A percentile compares a stretch with the other conserved stretches of the same genome.
Conservation (phyloP, 306 rosid species). For the Betula pendula region DNA sequence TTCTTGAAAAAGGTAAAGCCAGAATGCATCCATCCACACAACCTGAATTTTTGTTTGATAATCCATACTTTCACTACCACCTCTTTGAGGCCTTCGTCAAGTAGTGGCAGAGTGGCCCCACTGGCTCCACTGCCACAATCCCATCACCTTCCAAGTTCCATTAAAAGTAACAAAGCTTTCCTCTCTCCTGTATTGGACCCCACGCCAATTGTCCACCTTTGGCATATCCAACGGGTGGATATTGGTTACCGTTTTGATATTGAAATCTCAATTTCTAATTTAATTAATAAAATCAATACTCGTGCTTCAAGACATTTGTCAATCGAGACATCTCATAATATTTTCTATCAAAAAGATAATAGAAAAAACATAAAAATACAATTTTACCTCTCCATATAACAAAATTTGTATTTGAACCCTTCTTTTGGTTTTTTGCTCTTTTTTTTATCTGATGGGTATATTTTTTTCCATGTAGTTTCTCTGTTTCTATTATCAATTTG, state of each 20-base stretch:
- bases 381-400: no score
- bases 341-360: no score
- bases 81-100: background rate
- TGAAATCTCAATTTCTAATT: background rate
- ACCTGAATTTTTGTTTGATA: background rate
- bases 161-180: slow-evolving; percentile 12
- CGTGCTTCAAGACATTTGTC: no score
- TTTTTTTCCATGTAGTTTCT: no score
- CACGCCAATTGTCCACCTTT: background rate
- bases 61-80: background rate
- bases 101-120: slow-evolving; percentile 1
- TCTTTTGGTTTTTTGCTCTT: no score
- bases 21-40: background rate
- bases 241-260: background rate
- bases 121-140: slow-evolving; percentile 3
- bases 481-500: no score
- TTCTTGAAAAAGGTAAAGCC: slow-evolving; percentile 13
- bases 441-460: no score
- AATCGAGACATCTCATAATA: no score
- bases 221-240: background rate
- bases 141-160: slow-evolving; percentile 21
- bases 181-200: slow-evolving; percentile 9
- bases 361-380: no score
- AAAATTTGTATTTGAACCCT: no score
- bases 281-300: background rate